Base-by-base conservation (phyloP, 2,329 filamentous ascomycete genomes). In the Phyllosticta ampelicida region DNA sequence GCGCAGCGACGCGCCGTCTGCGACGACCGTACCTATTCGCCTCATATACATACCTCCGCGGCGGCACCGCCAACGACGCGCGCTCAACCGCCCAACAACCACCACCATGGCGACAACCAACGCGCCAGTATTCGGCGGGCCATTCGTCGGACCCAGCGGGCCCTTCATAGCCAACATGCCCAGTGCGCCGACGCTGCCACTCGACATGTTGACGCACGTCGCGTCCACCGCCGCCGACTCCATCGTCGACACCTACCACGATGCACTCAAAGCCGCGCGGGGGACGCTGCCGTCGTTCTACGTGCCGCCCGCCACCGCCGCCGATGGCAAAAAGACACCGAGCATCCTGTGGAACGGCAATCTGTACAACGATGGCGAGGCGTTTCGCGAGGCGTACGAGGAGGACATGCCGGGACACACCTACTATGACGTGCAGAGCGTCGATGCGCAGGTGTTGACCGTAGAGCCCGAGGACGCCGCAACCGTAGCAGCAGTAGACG, bases 321-420 rank as follows among this genome's bases (percentile, higher is more conserved):
- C 80, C n/a, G 74, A 77, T 61, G 73, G 77, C 21, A 76, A 77
- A 30, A 79, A 71, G 0, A 66, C 78, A 2, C 75, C 88, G 55
- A 83, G 85, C 68, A 90, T 96, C 66, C 81, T 84, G 65, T 86
- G 90, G 78, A 95, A 95, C 74, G 90, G 90, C 65, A 84, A 84
- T 53, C 72, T 81, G 2, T 75, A 89, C 44, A 71, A 80, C 30
- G 79, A 82, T 58, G 85, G 85, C 0, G 74, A 76, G 54, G 83
- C 84, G 51, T 86, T 90, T 65, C 83, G 86, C 65, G 78, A 79
- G 18, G 79, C 90, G 26, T 87, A 90, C 63, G 78, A 84, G 59
- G 79, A 80, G 5, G 83, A 90, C 65, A 80, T 86, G 73, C 82
- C 75, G 51, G 73, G 63, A 64, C 72, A 75, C 74, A 73, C 85